These are phyloP conservation scores for Claviceps pusilla DNA, from an alignment of 2,329 filamentous ascomycete species.

Conservation along the genomic window DNA sequence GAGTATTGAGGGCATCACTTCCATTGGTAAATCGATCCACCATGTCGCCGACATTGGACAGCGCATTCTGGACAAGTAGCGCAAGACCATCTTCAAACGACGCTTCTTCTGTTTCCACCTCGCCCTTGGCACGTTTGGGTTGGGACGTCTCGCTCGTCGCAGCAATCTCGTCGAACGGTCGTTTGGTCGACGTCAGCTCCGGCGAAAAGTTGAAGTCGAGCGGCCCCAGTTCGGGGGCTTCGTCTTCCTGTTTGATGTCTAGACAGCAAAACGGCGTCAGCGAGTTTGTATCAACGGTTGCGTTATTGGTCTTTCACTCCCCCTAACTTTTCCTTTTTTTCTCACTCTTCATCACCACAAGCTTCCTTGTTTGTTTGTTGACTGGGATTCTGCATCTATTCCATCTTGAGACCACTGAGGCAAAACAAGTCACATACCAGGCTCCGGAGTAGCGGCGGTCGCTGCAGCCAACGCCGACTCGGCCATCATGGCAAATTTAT, in stretches of 20 bases:
- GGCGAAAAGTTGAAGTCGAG: slow-evolving; percentile 22
- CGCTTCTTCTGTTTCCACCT: slow-evolving; percentile 13
- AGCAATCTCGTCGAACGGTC: slow-evolving; percentile 19
- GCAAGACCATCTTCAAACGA: slow-evolving; percentile 22
- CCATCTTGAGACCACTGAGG: background rate
- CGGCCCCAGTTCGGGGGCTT: slow-evolving; percentile 16
- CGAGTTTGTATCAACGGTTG: background rate
- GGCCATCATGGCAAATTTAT: slow-evolving; percentile 24
- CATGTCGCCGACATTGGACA: slow-evolving; percentile 24
- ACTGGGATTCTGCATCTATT: background rate
- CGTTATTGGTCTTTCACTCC: no score
- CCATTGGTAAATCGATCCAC: slow-evolving; percentile 18
- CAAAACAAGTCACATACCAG: slow-evolving; percentile 17
- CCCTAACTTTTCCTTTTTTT: no score
- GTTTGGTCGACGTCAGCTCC: slow-evolving; percentile 22
- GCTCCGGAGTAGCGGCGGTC: slow-evolving; percentile 19
- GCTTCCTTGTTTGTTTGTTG: background rate
- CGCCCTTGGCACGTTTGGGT: slow-evolving; percentile 21
- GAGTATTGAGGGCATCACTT: slow-evolving; percentile 9
- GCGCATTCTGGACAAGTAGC: slow-evolving; percentile 25
- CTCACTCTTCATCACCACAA: background rate
- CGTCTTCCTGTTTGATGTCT: slow-evolving; percentile 26
- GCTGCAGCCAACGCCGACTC: slow-evolving; percentile 24
- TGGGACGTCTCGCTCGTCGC: slow-evolving; percentile 16
- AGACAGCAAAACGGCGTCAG: background rate